Percentiles rank a stretch among this genome's conserved stretches.
Evolutionary conservation across 345 rosid genomes (phyloP).

Genomic region (Sisymbrium altissimum): DNA sequence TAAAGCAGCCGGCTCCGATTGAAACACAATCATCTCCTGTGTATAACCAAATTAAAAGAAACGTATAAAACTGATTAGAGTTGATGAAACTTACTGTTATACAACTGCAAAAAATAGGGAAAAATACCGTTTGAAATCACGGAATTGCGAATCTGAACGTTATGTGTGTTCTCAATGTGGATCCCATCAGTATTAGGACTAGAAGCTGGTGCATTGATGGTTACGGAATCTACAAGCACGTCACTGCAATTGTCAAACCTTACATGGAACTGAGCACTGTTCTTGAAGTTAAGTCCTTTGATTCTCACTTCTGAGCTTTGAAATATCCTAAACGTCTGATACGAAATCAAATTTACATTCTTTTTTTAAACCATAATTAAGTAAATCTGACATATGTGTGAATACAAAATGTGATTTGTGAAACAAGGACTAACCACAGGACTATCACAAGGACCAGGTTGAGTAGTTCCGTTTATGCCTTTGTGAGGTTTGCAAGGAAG

Average conservation of each 20-base stretch:
- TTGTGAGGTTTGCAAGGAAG: constrained; percentile 96
- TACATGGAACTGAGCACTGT: constrained; percentile 75
- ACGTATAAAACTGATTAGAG: neutral
- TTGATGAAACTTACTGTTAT: neutral
- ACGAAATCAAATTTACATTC: neutral
- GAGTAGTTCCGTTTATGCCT: constrained; percentile 60
- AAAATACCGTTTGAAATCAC: constrained; percentile 64
- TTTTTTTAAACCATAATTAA: neutral
- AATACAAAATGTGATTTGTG: neutral
- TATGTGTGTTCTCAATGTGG: constrained; percentile 61
- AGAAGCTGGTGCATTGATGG: constrained; percentile 58
- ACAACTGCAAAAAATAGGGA: neutral
- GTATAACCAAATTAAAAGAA: neutral
- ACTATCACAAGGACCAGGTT: constrained; percentile 81
- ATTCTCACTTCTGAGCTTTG: constrained; percentile 58
- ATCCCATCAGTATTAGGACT: constrained; percentile 95
- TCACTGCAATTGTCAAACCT: constrained; percentile 55
- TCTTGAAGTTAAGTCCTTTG: constrained; percentile 45
- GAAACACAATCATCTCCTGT: constrained; percentile 89
- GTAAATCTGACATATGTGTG: neutral
- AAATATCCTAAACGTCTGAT: constrained; percentile 50
- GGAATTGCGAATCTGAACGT: constrained; percentile 62
- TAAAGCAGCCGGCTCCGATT: constrained; percentile 71
- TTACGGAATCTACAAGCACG: constrained; percentile 43
- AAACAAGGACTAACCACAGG: constrained; percentile 52